Conservation (phyloP, 768 basidiomycete genomes). For the Hypholoma sublateritium region DNA sequence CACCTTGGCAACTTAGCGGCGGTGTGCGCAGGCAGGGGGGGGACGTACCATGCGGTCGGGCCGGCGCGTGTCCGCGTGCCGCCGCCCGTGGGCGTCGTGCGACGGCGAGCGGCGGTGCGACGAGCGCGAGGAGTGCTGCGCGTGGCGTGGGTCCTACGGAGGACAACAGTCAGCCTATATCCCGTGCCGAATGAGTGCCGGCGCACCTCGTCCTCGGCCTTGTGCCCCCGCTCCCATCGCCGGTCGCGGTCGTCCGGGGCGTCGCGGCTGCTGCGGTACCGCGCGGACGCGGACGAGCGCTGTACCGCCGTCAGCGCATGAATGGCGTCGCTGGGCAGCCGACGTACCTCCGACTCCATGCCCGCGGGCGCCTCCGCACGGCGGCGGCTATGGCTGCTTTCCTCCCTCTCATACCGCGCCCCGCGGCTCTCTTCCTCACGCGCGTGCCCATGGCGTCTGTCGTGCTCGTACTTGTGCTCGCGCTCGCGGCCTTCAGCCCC, state of each 20-base stretch:
- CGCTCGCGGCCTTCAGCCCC: too few species aligned
- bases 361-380: not conserved
- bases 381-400: not conserved
- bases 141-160: too few species aligned
- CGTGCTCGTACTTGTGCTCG: too few species aligned
- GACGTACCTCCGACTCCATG: not conserved
- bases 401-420: too few species aligned
- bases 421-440: too few species aligned
- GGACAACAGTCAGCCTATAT: too few species aligned
- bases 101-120: too few species aligned
- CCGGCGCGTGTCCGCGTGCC: too few species aligned
- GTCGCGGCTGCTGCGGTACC: not conserved
- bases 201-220: not conserved
- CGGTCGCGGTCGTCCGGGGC: not conserved
- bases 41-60: not conserved
- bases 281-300: not conserved
- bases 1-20: slow-evolving; percentile 5
- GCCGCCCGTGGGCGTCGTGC: not conserved
- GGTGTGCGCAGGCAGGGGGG: not conserved
- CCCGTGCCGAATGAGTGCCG: not conserved
- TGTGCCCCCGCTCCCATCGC: not conserved
- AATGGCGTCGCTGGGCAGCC: not conserved
- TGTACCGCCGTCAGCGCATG: not conserved
- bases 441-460: too few species aligned
- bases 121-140: too few species aligned